Conservation (phyloP, 1,139 yeast genomes). For the Nadsonia starkeyi-henricii region DNA sequence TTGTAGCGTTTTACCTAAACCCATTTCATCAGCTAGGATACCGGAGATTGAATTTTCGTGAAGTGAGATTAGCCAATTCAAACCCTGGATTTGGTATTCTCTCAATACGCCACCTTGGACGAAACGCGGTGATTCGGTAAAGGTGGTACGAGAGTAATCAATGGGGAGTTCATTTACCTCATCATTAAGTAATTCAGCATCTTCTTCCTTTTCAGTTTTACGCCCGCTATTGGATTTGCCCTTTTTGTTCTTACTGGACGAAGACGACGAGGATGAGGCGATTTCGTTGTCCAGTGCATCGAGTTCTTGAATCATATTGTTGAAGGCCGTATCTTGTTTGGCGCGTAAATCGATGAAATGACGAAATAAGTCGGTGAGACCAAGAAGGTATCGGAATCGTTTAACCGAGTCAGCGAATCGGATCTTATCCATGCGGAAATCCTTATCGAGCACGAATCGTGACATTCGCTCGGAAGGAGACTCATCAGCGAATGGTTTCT, state of each 20-base stretch:
- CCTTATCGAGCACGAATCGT: constrained; percentile 4
- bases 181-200: constrained; percentile 68
- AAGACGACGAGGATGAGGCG: no score
- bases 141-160: constrained; percentile 29
- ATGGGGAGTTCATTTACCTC: constrained; percentile 48
- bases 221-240: constrained; percentile 25
- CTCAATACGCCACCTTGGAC: constrained; percentile 47
- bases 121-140: constrained; percentile 72
- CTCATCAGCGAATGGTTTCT: background rate
- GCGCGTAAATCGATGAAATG: constrained; percentile 81
- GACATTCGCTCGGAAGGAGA: background rate
- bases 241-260: constrained; percentile 15
- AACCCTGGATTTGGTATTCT: constrained; percentile 84
- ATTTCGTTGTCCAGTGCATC: no score
- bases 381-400: constrained; percentile 69
- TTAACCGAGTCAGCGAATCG: constrained; percentile 25
- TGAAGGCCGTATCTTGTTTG: constrained; percentile 56
- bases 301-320: constrained; percentile 34
- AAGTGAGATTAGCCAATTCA: constrained; percentile 82
- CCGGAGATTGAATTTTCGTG: constrained; percentile 78
- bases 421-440: background rate
- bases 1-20: constrained; percentile 89
- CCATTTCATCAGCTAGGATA: constrained; percentile 96
- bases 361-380: constrained; percentile 74
- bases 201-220: constrained; percentile 84